Evolutionary conservation across 768 basidiomycete genomes (phyloP), one percentile per base, ranked within the genome.

Genomic region (Boletus huronensis): DNA sequence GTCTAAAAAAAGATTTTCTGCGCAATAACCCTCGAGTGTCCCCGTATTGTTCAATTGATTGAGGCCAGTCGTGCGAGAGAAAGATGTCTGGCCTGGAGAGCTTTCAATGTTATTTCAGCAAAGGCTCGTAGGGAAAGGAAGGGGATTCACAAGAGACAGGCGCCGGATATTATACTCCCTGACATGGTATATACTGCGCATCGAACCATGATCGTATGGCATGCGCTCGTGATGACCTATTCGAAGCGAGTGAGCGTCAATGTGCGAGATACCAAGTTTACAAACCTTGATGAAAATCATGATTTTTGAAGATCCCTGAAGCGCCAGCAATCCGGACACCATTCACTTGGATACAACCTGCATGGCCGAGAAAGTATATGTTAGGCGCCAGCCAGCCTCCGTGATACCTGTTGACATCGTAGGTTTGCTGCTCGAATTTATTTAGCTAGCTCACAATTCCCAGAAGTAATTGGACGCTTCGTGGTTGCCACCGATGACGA

Each of bases 21-120:
- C 83, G 76, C 14, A 98, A 72, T 0, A 99, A 76, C 9, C 64
- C 75, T 6, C 65, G 62, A 7, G 85, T 69, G 63, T 98, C 80
- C 17, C 95, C 94, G 58, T 93, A 78, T 9, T 84, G 82, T 55
- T 89, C 93, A 50, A 99, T 94, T 2, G 78, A 78, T 39, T 82
- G 79, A 0, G 97, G 97, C 97, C 96, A 99, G 71, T 98, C 97
- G 67, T 99, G 96, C 2, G 95, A 98, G 34, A 98, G 78, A 75
- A 98, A 91, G 26, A 98, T 80, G 28, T 84, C 72, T 6, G 85
- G 80, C 10, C 78, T 75, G 5, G 84, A 77, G 35, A 88, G 75
- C 88, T 79, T 53, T 53, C 28, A 13, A 48, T 26, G 5, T 6
- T 31, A 50, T 48, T n/a, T 53, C 23, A 54, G 42, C 13, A 38